phyloP scores from a whole-genome alignment of 192 early-diverging fungal species.

The Phycomyces blakesleeanus region DNA sequence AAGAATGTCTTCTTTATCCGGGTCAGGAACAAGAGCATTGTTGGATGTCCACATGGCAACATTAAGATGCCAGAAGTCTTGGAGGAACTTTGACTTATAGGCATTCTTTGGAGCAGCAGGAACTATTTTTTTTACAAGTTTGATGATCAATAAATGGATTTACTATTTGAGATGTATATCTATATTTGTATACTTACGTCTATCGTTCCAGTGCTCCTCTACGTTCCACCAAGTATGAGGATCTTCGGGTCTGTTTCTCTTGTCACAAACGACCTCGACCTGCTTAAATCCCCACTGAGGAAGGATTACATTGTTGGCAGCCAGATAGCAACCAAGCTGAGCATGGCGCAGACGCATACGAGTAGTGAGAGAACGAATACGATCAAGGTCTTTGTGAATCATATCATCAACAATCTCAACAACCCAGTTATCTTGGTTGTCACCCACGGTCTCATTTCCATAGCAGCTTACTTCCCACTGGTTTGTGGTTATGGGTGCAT shows the following conservation, averaged over 20 bases:
- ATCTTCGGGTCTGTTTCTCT: conserved; percentile 51
- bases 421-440: conserved; percentile 88
- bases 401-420: conserved; percentile 78
- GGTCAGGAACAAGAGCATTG: conserved; percentile 91
- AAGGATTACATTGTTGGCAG: conserved; percentile 66
- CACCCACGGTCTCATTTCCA: conserved; percentile 68
- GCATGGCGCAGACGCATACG: conserved; percentile 77
- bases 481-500: conserved; percentile 67
- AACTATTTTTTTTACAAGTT: conserved; percentile 25
- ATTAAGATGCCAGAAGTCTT: conserved; percentile 88
- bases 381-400: conserved; percentile 39
- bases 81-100: conserved; percentile 74
- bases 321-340: conserved; percentile 69
- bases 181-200: neutral
- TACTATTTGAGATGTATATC: too few relatives aligned
- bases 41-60: conserved; percentile 95
- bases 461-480: conserved; percentile 90
- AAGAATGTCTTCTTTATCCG: conserved; percentile 84
- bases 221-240: conserved; percentile 87
- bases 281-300: conserved; percentile 98
- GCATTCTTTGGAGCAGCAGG: conserved; percentile 62
- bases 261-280: conserved; percentile 85
- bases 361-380: conserved; percentile 76
- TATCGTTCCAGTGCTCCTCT: conserved; percentile 78
- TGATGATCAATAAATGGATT: too few relatives aligned